Evolutionary conservation across 495 filamentous ascomycete species (phyloP), one percentile per base, ranked within the genome.

Genomic region (Penicillium mononematosum): DNA sequence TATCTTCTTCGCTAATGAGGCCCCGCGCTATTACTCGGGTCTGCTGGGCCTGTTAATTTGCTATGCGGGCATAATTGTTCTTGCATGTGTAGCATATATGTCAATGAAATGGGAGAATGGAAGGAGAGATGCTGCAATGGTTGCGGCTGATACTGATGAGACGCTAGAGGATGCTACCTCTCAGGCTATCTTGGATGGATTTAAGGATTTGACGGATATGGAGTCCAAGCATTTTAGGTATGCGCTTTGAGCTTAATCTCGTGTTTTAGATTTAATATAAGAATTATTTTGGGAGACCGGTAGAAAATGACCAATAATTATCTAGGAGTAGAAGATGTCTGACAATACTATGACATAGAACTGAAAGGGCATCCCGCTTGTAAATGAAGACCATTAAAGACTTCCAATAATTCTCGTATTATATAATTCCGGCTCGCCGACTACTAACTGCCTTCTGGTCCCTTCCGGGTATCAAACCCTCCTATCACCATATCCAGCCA

Each of bases 201-300:
- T 78, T 51, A 73, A 71, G 29, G 75, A 80, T 60, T 55, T 80
- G 60, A 80, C 77, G 4, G 77, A 80, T 62, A 77, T 69, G 62
- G 62, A 79, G 60, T 73, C 76, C 16, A 72, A 72, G 56, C 59
- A 73, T 50, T 78, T 80, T 51, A 62, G 73, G 48, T 79, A 79
- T 65, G 74, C 62, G 25, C 65, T 74, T 59, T 73, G 32, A 65
- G 34, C 19, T 36, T 17, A 3, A 58, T 62, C 49, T 17, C 20
- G 19, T 0, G 31, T 6, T 25, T 24, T 12, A n/a, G 19, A 24
- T 50, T 16, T 50, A 38, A 50, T 50, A 7, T 14, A 46, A 11
- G 25, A 9, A 46, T 46, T 25, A 27, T 7, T 14, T 12, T 34
- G 11, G 10, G 31, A 34, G 10, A 34, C 4, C 3, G 31, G 31